Percentiles rank a stretch among this genome's conserved stretches.
Evolutionary conservation across 169 alveolate species (phyloP).

Genomic region (Cryptosporidium sp.): DNA sequence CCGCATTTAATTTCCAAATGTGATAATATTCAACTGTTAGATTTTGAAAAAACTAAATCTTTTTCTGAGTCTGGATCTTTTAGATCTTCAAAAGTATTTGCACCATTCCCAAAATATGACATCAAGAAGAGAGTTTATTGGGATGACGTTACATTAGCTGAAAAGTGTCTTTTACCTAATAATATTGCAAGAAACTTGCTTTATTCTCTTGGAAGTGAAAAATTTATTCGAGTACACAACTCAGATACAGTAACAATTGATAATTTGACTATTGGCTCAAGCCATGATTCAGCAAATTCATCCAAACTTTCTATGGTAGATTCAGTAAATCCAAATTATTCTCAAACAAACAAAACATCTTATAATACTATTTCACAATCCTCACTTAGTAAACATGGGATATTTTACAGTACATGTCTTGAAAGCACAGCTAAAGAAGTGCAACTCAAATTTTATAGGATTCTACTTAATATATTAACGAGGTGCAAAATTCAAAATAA

Average conservation of each 20-base stretch:
- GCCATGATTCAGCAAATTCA: neutral
- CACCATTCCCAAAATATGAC: constrained; percentile 5
- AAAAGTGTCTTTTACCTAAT: constrained; percentile 53
- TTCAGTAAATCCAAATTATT: neutral
- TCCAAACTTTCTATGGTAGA: neutral
- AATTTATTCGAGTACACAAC: constrained; percentile 56
- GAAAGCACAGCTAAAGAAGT: constrained; percentile 26
- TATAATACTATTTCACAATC: constrained; percentile 46
- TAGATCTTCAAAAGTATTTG: neutral
- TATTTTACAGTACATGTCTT: constrained; percentile 44
- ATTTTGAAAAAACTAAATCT: neutral
- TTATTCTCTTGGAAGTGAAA: constrained; percentile 57
- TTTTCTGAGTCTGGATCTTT: neutral
- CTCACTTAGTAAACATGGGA: constrained; percentile 55
- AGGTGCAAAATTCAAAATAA: constrained; percentile 41
- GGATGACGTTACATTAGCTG: constrained; percentile 68
- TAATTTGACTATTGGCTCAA: neutral
- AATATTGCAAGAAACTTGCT: constrained; percentile 52
- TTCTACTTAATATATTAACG: constrained; percentile 26
- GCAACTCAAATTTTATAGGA: constrained; percentile 33
- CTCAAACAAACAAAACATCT: neutral
- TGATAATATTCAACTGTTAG: constrained; percentile 38
- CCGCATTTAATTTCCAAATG: constrained; percentile 13
- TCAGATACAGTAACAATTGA: constrained; percentile 66
- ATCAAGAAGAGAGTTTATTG: constrained; percentile 61